Evolutionary conservation across 2,329 filamentous ascomycete species (phyloP), one percentile per base, ranked within the genome.

Genomic region (Akanthomyces lecanii): DNA sequence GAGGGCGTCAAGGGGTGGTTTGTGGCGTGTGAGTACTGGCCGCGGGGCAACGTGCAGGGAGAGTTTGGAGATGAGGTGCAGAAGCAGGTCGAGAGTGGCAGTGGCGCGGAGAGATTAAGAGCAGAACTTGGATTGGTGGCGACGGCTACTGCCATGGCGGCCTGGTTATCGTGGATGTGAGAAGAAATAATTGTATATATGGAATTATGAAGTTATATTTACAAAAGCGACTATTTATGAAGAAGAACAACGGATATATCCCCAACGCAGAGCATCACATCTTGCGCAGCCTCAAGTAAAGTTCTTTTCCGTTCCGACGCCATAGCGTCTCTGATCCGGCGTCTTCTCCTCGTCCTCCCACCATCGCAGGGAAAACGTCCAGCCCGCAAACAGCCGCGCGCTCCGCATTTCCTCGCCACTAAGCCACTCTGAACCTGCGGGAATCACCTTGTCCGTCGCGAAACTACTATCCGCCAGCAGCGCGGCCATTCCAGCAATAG

Each of bases 21-120:
- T 72, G 76, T 90, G 0, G 86, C 86, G 28, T 91, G 88, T 67
- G 87, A 90, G 75, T 91, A 90, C 73, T 87, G 79, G 77, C 88
- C 89, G 1, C 72, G 79, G 1, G 89, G 89, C 0, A 91, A 91
- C 69, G 77, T 90, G 0, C 70, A 80, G 1, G 84, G 82, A 0
- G 71, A 77, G 66, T 86, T 82, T 63, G 74, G 71, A 42, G 74
- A 79, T 0, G 67, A 76, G 62, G 75, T 76, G 5, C 50, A 65
- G 5, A 65, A 66, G n/a, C 57, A 68, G 28, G 40, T 52, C 6
- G 16, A 25, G 4, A 51, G 50, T 28, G 40, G 45, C 11, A 50
- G 36, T 33, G 14, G 30, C 54, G 14, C 53, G 11, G n/a, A 23
- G 18, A 40, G 18, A 5, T 3, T n/a, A 11, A 10, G 16, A 14